phyloP scores from a whole-genome alignment of 257 asterid genomes.

The Solanum sejunctum region DNA sequence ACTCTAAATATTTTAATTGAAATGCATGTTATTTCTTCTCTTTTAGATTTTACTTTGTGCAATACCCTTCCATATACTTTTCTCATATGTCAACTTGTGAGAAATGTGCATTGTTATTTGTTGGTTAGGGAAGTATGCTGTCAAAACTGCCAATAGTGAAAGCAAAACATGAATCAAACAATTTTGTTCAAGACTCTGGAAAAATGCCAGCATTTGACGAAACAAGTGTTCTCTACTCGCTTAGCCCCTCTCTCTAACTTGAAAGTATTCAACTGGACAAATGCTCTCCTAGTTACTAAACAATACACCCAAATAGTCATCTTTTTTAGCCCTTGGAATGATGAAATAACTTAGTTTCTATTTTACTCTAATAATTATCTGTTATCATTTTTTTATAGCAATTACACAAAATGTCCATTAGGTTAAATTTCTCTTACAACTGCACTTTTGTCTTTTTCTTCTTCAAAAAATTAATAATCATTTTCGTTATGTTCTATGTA shows the following conservation, averaged over 20 bases:
- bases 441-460: no score
- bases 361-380: no score
- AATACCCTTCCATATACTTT: not conserved
- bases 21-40: not conserved
- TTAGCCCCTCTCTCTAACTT: not conserved
- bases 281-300: no score
- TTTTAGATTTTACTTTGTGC: not conserved
- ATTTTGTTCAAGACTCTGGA: constrained; percentile 14
- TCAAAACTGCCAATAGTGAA: constrained; percentile 4
- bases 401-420: no score
- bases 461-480: no score
- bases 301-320: no score
- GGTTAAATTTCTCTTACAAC: no score
- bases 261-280: not conserved
- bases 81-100: not conserved
- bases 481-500: no score
- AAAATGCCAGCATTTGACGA: constrained; percentile 12
- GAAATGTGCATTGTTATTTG: not conserved
- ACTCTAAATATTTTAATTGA: not conserved
- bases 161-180: constrained; percentile 10
- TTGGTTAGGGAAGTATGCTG: constrained; percentile 3
- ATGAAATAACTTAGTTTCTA: no score
- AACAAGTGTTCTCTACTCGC: constrained; percentile 10
- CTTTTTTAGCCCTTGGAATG: no score
- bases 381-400: no score